Percentiles rank a stretch among this genome's conserved stretches.
Evolutionary conservation across 495 filamentous ascomycete genomes (phyloP).

Genomic region (Talaromyces ruber): DNA sequence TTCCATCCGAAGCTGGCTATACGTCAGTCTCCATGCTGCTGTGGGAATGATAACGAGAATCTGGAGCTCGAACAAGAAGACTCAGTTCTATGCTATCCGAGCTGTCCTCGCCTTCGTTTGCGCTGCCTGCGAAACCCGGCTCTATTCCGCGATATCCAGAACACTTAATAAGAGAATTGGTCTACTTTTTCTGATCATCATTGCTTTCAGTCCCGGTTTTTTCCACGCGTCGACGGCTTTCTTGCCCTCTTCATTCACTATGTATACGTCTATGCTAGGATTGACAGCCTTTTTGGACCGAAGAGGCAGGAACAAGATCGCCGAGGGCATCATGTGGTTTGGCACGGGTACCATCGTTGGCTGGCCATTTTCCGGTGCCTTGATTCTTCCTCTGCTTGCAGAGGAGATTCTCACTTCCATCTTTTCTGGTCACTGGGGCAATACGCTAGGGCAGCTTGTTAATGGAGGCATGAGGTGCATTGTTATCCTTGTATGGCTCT

Average conservation of each 20-base stretch:
- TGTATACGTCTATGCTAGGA: conserved; percentile 88
- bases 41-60: conserved; percentile 56
- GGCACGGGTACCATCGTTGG: conserved; percentile 82
- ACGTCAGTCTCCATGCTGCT: conserved; percentile 75
- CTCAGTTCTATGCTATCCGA: conserved; percentile 84
- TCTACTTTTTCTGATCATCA: conserved; percentile 68
- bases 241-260: conserved; percentile 91
- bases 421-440: conserved; percentile 48
- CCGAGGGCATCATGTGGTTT: conserved; percentile 84
- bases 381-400: conserved; percentile 72
- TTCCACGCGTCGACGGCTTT: conserved; percentile 84
- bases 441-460: conserved; percentile 46
- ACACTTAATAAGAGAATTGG: conserved; percentile 73
- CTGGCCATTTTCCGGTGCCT: conserved; percentile 87
- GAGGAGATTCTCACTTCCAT: conserved; percentile 64
- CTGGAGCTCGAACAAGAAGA: conserved; percentile 47
- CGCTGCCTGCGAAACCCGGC: conserved; percentile 67
- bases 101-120: conserved; percentile 64
- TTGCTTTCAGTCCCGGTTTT: conserved; percentile 77
- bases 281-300: conserved; percentile 84
- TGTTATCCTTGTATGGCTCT: conserved; percentile 58
- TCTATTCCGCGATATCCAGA: conserved; percentile 68
- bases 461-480: conserved; percentile 61
- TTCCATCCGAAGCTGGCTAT: conserved; percentile 93
- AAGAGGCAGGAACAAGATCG: conserved; percentile 64